Evolutionary conservation across 75 land plant genomes (phyloP).

Genomic region (Selaginella tamariscina): DNA sequence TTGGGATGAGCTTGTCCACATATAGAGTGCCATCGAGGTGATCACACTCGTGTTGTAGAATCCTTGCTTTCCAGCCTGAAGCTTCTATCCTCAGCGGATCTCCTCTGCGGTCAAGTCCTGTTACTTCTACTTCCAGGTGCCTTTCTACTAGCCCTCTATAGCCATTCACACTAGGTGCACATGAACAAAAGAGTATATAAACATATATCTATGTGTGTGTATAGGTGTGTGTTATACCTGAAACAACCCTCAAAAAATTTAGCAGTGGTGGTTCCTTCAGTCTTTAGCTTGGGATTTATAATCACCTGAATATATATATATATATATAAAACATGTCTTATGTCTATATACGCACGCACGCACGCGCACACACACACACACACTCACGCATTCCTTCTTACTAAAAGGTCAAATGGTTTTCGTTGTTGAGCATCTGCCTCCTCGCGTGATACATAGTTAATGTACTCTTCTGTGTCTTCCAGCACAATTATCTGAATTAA

Average conservation of each 20-base stretch:
- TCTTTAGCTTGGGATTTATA: slow-evolving; percentile 66
- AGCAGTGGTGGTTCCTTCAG: slow-evolving; percentile 44
- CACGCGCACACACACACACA: not conserved
- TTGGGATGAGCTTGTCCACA: slow-evolving; percentile 76
- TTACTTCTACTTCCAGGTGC: slow-evolving; percentile 70
- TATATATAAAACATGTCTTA: not conserved
- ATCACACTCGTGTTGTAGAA: slow-evolving; percentile 94
- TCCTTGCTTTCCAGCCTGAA: slow-evolving; percentile 92
- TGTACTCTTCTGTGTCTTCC: slow-evolving; percentile 76
- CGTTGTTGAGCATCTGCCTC: slow-evolving; percentile 68
- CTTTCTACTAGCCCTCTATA: slow-evolving; percentile 75
- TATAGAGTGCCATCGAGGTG: slow-evolving; percentile 75
- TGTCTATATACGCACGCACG: not conserved
- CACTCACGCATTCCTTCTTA: slow-evolving; percentile 10
- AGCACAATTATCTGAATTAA: slow-evolving; percentile 72
- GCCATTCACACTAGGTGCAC: slow-evolving; percentile 55
- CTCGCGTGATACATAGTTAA: slow-evolving; percentile 59
- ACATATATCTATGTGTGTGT: too few species aligned
- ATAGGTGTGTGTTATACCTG: too few species aligned
- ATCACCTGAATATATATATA: slow-evolving; percentile 41
- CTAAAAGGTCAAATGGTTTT: slow-evolving; percentile 81
- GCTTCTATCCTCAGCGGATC: slow-evolving; percentile 64
- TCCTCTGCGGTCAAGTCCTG: slow-evolving; percentile 72
- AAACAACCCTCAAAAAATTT: slow-evolving; percentile 89
- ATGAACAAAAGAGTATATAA: too few species aligned